Evolutionary conservation across 2,329 filamentous ascomycete species (phyloP), one percentile per base, ranked within the genome.

Genomic region (Cladosporium halotolerans): DNA sequence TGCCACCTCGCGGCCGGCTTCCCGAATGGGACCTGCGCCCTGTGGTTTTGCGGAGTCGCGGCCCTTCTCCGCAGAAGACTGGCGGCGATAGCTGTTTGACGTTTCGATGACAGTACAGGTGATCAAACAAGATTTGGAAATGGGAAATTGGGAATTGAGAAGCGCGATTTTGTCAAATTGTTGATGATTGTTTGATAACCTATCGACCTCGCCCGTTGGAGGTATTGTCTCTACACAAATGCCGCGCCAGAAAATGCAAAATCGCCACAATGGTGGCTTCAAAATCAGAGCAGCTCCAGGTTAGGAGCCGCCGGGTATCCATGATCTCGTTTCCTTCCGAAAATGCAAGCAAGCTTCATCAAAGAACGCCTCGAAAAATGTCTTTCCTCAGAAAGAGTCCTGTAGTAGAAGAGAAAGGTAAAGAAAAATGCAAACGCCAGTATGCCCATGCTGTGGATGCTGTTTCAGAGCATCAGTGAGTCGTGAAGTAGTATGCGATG

Each of bases 401-500:
- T 18, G 28, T 34, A 33, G 34, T 32, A 19, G 14, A 7, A 43
- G 11, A 19, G 43, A 45, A 45, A 45, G 14, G 14, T 11, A 36
- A 33, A 4, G 34, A 45, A 32, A 18, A 18, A 19, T 28, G 23
- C 34, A 45, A 45, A 45, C 44, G 44, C 44, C 44, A 16, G n/a
- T 36, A 34, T 14, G 14, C 28, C 9, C 14, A 18, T 45, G 32
- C 31, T 34, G 31, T 32, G 34, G 31, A 45, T 45, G 16, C 23
- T 16, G 32, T n/a, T 1, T 45, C 28, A 9, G 16, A 13, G 13
- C 10, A 42, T 53, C 51, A 53, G 51, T 53, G 51, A 8, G 14
- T 53, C 33, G 52, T 54, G 45, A 55, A 52, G 58, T 66, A 68
- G 53, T 61, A 66, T 1, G 70, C 73, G 14, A 78, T 59, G 3